Conservation (phyloP, 2,329 filamentous ascomycete species). For the Hansfordia pulvinata region DNA sequence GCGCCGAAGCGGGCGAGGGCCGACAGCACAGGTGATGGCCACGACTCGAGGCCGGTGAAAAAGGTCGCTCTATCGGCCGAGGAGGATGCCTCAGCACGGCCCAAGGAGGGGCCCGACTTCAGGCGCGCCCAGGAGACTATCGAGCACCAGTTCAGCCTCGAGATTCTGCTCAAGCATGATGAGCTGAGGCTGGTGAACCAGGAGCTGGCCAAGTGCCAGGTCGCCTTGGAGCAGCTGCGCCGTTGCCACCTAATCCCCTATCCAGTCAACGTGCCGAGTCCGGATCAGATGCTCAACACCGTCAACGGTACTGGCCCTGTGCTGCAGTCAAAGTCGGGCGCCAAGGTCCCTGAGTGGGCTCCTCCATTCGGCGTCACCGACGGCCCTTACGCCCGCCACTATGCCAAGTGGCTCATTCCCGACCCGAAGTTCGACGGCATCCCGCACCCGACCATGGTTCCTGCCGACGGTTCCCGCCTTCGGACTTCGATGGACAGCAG, state of each 20-base stretch:
- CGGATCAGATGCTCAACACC: conserved; percentile 55
- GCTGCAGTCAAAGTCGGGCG: conserved; percentile 45
- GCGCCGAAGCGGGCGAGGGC: conserved; percentile 29
- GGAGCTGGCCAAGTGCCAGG: conserved; percentile 89
- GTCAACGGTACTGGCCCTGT: conserved; percentile 63
- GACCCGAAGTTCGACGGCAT: conserved; percentile 74
- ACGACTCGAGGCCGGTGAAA: conserved; percentile 17
- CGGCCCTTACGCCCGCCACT: conserved; percentile 88
- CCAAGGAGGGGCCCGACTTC: conserved; percentile 16
- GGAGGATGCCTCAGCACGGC: conserved; percentile 6
- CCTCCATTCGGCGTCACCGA: conserved; percentile 84
- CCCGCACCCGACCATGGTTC: conserved; percentile 30
- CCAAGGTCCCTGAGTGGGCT: conserved; percentile 60
- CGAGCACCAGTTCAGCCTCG: conserved; percentile 76
- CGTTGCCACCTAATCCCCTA: conserved; percentile 88
- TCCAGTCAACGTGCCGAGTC: conserved; percentile 55
- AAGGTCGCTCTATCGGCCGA: conserved; percentile 11
- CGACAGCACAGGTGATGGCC: conserved; percentile 14
- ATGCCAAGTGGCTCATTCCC: conserved; percentile 87
- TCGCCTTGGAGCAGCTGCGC: conserved; percentile 84
- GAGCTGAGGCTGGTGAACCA: conserved; percentile 91
- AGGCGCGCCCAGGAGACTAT: conserved; percentile 57
- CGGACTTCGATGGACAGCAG: conserved; percentile 52
- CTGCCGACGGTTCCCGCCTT: conserved; percentile 24
- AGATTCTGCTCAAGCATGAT: conserved; percentile 87